A percentile compares a stretch with the other conserved stretches of the same genome.
These are phyloP conservation scores for Diplogelasinospora grovesii DNA, from an alignment of 495 filamentous ascomycete genomes.

Conservation along the genomic window DNA sequence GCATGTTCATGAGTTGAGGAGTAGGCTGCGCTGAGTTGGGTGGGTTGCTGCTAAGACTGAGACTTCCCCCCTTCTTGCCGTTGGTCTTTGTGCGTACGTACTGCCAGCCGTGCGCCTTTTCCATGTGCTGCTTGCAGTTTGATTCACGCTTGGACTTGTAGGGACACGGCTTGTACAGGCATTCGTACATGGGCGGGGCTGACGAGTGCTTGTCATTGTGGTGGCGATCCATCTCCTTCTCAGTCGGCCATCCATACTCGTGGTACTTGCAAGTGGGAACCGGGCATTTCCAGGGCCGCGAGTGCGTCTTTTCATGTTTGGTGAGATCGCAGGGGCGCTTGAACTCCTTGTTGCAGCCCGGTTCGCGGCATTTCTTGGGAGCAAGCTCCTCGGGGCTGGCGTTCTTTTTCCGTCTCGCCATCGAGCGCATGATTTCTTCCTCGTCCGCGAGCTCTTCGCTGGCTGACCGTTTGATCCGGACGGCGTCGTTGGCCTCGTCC, in stretches of 20 bases:
- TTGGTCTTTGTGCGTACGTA: slow-evolving; percentile 93
- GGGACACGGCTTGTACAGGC: slow-evolving; percentile 75
- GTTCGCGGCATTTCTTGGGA: slow-evolving; percentile 60
- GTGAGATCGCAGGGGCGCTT: slow-evolving; percentile 86
- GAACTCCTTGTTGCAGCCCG: slow-evolving; percentile 78
- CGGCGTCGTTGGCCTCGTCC: slow-evolving; percentile 33
- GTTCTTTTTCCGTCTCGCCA: slow-evolving; percentile 85
- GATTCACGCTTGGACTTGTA: slow-evolving; percentile 94
- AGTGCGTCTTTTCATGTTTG: slow-evolving; percentile 97
- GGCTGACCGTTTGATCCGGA: slow-evolving; percentile 56
- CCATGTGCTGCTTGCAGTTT: slow-evolving; percentile 99
- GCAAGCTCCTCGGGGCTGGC: slow-evolving; percentile 63
- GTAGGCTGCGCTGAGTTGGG: slow-evolving; percentile 40
- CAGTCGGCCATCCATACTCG: slow-evolving; percentile 85
- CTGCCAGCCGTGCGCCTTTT: slow-evolving; percentile 86
- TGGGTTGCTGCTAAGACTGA: slow-evolving; percentile 21
- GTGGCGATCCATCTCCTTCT: slow-evolving; percentile 94
- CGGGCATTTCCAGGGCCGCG: slow-evolving; percentile 89
- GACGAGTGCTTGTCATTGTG: slow-evolving; percentile 88
- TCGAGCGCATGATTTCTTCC: slow-evolving; percentile 73
- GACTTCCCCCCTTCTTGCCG: slow-evolving; percentile 39
- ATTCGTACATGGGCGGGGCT: slow-evolving; percentile 70
- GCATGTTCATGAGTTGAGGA: slow-evolving; percentile 49
- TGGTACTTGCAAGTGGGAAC: slow-evolving; percentile 76
- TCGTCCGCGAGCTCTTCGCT: slow-evolving; percentile 57